Base-by-base conservation (phyloP, 164 flowering plant genomes). In the Buxus sempervirens region DNA sequence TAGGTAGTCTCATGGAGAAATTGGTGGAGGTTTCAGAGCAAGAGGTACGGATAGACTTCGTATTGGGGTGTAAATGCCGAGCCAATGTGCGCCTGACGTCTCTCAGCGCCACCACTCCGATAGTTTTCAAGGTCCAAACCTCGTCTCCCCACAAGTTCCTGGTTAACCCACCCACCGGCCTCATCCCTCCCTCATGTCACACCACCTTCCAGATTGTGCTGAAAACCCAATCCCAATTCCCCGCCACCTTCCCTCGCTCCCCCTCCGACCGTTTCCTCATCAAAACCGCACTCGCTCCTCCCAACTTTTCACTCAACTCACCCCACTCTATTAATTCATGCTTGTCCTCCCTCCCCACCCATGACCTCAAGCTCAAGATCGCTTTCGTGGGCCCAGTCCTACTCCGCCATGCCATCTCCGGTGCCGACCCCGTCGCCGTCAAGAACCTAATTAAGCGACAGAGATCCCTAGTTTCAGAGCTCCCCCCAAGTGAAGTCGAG, bases 61-160 rank as follows among this genome's bases (percentile, higher is more conserved):
- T 42, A 0, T 75, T 83, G 26, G 70, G 71, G 53, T 24, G 73
- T 72, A 90, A 90, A 73, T 88, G 96, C 81, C 81, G 88, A 0
- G 79, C 88, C 4, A 84, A 58, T 49, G 82, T 90, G 15, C 72
- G 66, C 68, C 76, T 90, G 4, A 76, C 56, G 38, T 90, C 93
- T 19, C 87, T 86, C 74, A 56, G 55, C 75, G 5, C 82, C 58
- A 66, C 81, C 56, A 38, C 74, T 54, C 78, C 87, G 1, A 49
- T 88, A 0, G 89, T 88, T 27, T 90, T 85, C 85, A 88, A 88
- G 70, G 82, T 90, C 73, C 93, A 90, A 67, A 90, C 96, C 61
- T 88, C 96, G 4, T 85, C 96, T 1, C 92, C 96, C 0, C 76
- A 85, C 75, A 88, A 88, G 71, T 90, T 90, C 79, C 80, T 86